Base-by-base conservation (phyloP, 495 filamentous ascomycete genomes). In the Poronia punctata region DNA sequence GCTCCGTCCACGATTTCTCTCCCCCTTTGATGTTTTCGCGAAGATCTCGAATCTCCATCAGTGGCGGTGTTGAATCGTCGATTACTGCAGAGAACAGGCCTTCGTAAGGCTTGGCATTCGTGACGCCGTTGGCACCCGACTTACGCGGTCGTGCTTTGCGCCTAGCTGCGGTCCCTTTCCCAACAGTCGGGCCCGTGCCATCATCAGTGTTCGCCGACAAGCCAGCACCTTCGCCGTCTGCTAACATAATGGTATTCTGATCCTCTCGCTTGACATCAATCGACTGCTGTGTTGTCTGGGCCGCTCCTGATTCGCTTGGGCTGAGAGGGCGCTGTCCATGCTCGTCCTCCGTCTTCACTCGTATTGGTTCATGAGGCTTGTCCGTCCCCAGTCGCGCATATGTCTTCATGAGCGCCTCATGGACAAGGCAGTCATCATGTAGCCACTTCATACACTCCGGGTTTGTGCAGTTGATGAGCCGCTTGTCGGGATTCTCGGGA, bases 401-500 rank as follows among this genome's bases (percentile, higher is more conserved):
- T 2, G 63, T 70, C 11, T 61, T 58, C 27, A 52, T 40, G 29
- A 82, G 61, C 11, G 66, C 68, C 3, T 70, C 62, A 15, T 75
- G 66, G 24, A 75, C 56, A 19, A 85, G 58, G 52, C 81, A 84
- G 17, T 75, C 61, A 19, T 72, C 69, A 40, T 85, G 81, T 16
- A 83, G 65, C 80, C 80, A 83, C 38, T 68, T 71, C 41, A 70
- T 70, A 56, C 81, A 85, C 3, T 53, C 40, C 5, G 68, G 47
- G 30, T 68, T 67, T 16, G 67, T 67, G 60, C 81, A 85, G 22
- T 72, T 69, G 23, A 79, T 61, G 35, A 83, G 59, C 7, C 66
- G 43, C 11, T 74, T 70, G 34, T 83, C 79, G 2, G 80, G 80
- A 45, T 84, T 81, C 48, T 74, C 75, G 26, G 78, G 76, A 2